Evolutionary conservation across 495 filamentous ascomycete species (phyloP).

Genomic region (Pseudotulostoma volvatum): DNA sequence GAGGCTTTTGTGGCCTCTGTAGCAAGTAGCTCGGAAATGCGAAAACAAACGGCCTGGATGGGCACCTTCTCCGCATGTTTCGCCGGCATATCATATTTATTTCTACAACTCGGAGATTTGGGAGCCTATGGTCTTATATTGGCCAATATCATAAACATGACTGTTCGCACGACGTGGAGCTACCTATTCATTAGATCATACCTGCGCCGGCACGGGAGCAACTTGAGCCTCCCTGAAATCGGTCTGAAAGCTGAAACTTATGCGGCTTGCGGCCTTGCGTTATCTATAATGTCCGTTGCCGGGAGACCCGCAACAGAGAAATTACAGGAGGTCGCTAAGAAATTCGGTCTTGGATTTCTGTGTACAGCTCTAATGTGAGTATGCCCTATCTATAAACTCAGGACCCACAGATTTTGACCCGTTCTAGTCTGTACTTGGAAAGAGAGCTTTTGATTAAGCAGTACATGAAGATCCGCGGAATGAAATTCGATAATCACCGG

Average conservation of each 20-base stretch:
- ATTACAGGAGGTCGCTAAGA: conserved; percentile 32
- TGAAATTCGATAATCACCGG: conserved; percentile 8
- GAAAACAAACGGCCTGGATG: conserved; percentile 70
- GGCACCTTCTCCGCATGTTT: conserved; percentile 57
- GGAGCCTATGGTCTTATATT: conserved; percentile 68
- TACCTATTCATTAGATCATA: conserved; percentile 49
- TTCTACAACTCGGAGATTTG: conserved; percentile 43
- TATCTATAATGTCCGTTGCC: conserved; percentile 14
- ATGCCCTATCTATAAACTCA: background rate
- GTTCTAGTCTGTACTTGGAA: conserved; percentile 40
- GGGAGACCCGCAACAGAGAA: conserved; percentile 12
- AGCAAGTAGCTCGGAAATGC: conserved; percentile 52
- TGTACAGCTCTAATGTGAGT: conserved; percentile 48
- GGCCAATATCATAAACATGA: conserved; percentile 80
- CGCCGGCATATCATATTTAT: conserved; percentile 49
- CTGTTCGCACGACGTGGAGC: conserved; percentile 67
- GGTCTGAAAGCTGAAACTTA: conserved; percentile 16
- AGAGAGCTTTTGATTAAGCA: conserved; percentile 36
- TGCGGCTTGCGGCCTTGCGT: conserved; percentile 17
- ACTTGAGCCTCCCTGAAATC: conserved; percentile 13
- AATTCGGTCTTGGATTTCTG: conserved; percentile 32
- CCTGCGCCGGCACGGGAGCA: conserved; percentile 27
- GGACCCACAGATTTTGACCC: background rate
- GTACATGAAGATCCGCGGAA: conserved; percentile 18
- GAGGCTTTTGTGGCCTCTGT: conserved; percentile 87